Base-by-base conservation (phyloP, 257 asterid genomes). In the Forsythia suspensa region DNA sequence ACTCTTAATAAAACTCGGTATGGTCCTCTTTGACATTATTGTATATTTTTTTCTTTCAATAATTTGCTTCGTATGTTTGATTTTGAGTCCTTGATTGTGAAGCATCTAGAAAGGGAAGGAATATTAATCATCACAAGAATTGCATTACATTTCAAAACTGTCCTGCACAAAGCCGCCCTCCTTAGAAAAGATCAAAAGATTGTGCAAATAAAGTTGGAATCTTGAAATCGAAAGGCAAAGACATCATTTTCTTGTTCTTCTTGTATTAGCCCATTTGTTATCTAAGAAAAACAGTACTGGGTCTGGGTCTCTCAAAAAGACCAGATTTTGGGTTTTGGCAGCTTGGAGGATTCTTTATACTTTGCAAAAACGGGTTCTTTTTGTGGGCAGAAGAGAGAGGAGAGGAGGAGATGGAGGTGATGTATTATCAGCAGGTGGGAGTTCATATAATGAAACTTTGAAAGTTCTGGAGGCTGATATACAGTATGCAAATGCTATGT, bases 401-500 rank as follows among this genome's bases (percentile, higher is more conserved):
- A 29, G 74, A 51, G 34, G 79, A 2, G 80, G 79, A 75, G 72
- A 88, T 92, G 93, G 96, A 92, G 83, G 91, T 87, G 86, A 72
- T 89, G 89, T 88, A 85, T 81, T 91, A 91, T 76, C 92, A 92
- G 84, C 91, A 87, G 86, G 84, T 91, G 76, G 89, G 15, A 79
- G 76, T 85, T 89, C 97, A n/a, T 89, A 84, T 84, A 88, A 80
- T 81, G 97, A 92, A 18, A 87, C 94, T 48, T 68, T 92, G 84
- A 92, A 88, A 85, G 87, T 87, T 79, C 86, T 94, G 76, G 98
- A 94, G 87, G 80, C 90, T 76, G 98, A 94, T 87, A 86, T 94
- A 65, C 94, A 87, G 82, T 92, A 90, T 84, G 97, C 97, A 52
- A 94, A 94, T 88, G 82, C 91, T 82, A 74, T 94, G 98, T 94